A percentile compares a stretch with the other conserved stretches of the same genome.
Evolutionary conservation across 2,329 filamentous ascomycete species (phyloP).

Genomic region (Lachnellula occidentalis): DNA sequence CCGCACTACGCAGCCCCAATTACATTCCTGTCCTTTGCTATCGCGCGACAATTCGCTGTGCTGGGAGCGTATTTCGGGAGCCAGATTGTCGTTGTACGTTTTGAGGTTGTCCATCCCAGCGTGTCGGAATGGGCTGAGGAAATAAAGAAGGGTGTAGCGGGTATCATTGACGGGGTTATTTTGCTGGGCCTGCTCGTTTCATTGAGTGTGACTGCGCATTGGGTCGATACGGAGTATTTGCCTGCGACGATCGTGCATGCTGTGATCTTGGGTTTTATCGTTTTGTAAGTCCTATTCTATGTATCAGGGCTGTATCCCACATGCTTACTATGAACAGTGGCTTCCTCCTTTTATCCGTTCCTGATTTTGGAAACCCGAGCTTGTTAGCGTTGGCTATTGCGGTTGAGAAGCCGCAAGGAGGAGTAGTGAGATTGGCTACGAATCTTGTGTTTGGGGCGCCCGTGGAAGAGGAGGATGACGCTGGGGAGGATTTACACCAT

Average conservation of each 20-base stretch:
- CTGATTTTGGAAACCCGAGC: slow-evolving; percentile 15
- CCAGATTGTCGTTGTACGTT: slow-evolving; percentile 11
- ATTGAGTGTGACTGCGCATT: slow-evolving; percentile 11
- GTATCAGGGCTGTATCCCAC: not conserved
- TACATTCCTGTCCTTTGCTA: slow-evolving; percentile 18
- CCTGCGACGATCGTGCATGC: not conserved
- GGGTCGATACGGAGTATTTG: slow-evolving; percentile 1
- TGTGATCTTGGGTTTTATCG: slow-evolving; percentile 15
- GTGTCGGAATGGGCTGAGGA: slow-evolving; percentile 11
- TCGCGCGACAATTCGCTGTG: slow-evolving; percentile 15
- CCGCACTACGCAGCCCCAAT: slow-evolving; percentile 7
- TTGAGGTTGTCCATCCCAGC: slow-evolving; percentile 19
- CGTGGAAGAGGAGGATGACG: slow-evolving; percentile 4
- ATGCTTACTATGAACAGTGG: slow-evolving; percentile 8
- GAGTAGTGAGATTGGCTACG: slow-evolving; percentile 12
- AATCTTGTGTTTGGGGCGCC: slow-evolving; percentile 14
- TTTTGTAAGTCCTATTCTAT: slow-evolving; percentile 12
- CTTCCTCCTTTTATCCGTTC: slow-evolving; percentile 11
- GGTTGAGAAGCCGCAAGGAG: slow-evolving; percentile 9
- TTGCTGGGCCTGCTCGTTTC: slow-evolving; percentile 15
- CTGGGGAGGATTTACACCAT: not conserved
- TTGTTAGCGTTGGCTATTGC: slow-evolving; percentile 11
- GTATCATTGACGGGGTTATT: slow-evolving; percentile 11
- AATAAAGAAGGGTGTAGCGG: slow-evolving; percentile 10
- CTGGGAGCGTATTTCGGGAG: slow-evolving; percentile 15